Conservation (phyloP, 2,329 filamentous ascomycete genomes). For the Microdochium nivale region DNA sequence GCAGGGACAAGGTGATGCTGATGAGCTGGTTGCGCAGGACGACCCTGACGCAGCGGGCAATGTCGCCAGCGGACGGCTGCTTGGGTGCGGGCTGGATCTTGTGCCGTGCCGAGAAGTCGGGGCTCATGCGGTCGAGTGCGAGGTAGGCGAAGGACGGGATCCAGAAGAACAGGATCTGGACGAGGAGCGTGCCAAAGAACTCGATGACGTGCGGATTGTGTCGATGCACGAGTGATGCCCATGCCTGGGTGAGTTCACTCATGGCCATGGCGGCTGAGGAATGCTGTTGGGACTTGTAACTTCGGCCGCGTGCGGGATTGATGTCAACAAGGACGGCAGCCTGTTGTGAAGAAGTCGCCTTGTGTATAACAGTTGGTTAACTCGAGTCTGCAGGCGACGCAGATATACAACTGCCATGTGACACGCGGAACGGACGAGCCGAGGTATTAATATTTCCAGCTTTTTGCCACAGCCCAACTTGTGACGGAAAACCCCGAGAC, state of each 20-base stretch:
- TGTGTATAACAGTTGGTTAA: too few species aligned
- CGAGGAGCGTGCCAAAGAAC: conserved; percentile 26
- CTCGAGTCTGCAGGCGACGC: neutral
- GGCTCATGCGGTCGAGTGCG: conserved; percentile 31
- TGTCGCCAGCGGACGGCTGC: conserved; percentile 36
- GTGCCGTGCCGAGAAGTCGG: conserved; percentile 38
- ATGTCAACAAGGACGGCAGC: too few species aligned
- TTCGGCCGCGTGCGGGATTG: neutral
- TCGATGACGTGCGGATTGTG: conserved; percentile 26
- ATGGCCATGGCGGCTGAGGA: neutral
- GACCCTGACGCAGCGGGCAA: conserved; percentile 31
- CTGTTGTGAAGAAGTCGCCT: too few species aligned
- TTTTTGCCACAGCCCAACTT: too few species aligned
- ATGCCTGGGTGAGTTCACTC: neutral
- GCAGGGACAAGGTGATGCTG: conserved; percentile 22
- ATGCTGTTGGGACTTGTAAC: neutral
- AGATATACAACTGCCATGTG: neutral
- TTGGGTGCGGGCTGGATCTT: conserved; percentile 44
- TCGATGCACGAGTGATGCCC: neutral
- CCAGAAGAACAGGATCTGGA: conserved; percentile 38
- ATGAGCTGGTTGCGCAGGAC: conserved; percentile 39
- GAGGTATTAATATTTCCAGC: neutral
- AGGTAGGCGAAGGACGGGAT: conserved; percentile 31
- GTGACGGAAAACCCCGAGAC: neutral
- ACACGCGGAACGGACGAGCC: neutral